A percentile compares a stretch with the other conserved stretches of the same genome.
Conservation (phyloP, 345 rosid species). For the Laguncularia racemosa region DNA sequence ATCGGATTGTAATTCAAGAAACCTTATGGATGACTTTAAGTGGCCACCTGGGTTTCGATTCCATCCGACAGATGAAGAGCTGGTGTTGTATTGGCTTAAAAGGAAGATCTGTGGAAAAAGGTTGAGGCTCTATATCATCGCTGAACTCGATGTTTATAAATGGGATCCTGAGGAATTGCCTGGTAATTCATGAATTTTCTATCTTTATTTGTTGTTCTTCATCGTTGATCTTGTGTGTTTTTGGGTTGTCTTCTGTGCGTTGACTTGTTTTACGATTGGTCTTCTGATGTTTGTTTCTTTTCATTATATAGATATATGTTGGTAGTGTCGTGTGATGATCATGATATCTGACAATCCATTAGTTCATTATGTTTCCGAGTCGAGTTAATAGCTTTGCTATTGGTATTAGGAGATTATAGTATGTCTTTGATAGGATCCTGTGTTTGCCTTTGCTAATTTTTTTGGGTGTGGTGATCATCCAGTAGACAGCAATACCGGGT, state of each 20-base stretch:
- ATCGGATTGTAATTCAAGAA: slow-evolving; percentile 12
- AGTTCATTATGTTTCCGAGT: too few species aligned
- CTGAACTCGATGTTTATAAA: slow-evolving; percentile 81
- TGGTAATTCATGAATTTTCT: slow-evolving; percentile 25
- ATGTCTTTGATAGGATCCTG: too few species aligned
- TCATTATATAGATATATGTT: neutral
- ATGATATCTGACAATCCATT: too few species aligned
- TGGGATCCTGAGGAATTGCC: slow-evolving; percentile 93
- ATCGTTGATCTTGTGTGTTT: neutral
- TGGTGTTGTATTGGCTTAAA: slow-evolving; percentile 66
- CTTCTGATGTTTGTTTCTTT: neutral
- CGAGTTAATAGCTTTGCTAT: too few species aligned
- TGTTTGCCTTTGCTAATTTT: too few species aligned
- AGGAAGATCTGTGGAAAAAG: slow-evolving; percentile 60
- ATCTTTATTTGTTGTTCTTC: neutral
- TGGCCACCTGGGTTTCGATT: slow-evolving; percentile 94
- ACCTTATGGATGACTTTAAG: slow-evolving; percentile 17
- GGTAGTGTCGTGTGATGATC: neutral
- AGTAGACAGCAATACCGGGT: too few species aligned
- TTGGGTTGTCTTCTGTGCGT: neutral
- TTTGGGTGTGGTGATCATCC: too few species aligned
- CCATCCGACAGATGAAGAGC: slow-evolving; percentile 94
- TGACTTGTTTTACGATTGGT: slow-evolving; percentile 1
- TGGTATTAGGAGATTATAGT: too few species aligned
- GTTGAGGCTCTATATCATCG: slow-evolving; percentile 49